Evolutionary conservation across 75 land plant species (phyloP).

Genomic region (Larix kaempferi): DNA sequence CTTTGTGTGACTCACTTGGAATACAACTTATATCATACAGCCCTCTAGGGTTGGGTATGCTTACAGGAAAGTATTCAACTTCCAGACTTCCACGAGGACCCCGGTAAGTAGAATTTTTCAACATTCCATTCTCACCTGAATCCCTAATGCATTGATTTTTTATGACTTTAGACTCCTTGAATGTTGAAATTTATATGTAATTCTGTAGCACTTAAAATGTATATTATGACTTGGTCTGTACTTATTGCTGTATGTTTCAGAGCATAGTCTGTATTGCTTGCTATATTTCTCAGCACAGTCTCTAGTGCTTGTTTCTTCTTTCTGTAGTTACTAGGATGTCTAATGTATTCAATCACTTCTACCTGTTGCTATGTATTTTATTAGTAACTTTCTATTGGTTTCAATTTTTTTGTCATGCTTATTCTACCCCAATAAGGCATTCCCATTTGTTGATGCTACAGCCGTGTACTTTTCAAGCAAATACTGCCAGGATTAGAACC

Average conservation of each 20-base stretch:
- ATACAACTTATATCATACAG: conserved; percentile 87
- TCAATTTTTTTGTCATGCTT: background rate
- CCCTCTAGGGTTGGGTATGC: conserved; percentile 96
- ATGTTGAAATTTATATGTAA: background rate
- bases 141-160: background rate
- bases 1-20: conserved; percentile 75
- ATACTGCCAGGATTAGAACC: conserved; percentile 84
- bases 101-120: conserved; percentile 42
- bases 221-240: background rate
- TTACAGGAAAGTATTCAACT: conserved; percentile 84
- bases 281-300: background rate
- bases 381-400: background rate
- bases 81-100: conserved; percentile 84
- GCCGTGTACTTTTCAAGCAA: conserved; percentile 66
- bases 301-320: background rate
- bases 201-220: background rate
- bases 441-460: conserved; percentile 23
- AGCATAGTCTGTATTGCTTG: background rate
- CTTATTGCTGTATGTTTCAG: background rate
- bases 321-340: too few relatives aligned
- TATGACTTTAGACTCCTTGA: background rate
- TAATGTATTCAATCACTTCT: background rate
- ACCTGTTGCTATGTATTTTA: background rate
- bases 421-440: background rate
- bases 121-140: background rate